These are phyloP conservation scores for Hypericum androsaemum DNA, from an alignment of 345 rosid species.

Conservation along the genomic window DNA sequence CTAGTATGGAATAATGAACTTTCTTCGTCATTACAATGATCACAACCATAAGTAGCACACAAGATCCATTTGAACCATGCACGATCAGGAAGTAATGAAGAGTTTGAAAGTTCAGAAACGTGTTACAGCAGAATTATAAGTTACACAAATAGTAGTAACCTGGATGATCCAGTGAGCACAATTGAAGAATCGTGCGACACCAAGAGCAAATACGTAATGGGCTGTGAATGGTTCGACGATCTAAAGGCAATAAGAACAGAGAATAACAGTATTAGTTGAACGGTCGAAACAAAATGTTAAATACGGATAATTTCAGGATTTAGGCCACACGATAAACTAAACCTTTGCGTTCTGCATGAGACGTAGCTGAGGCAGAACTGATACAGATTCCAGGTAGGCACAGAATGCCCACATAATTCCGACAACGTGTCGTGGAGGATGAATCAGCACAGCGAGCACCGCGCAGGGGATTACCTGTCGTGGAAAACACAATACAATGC, in stretches of 20 bases:
- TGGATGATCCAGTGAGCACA: slow-evolving; percentile 77
- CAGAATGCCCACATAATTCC: slow-evolving; percentile 56
- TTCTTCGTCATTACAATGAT: too few relatives aligned
- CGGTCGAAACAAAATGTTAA: too few relatives aligned
- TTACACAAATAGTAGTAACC: slow-evolving; percentile 19
- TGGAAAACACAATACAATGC: not conserved
- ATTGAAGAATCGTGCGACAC: slow-evolving; percentile 58
- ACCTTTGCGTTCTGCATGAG: slow-evolving; percentile 87
- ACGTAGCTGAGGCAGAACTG: slow-evolving; percentile 82
- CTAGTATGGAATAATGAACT: too few relatives aligned
- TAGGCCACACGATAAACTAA: not conserved
- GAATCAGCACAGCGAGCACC: slow-evolving; percentile 42
- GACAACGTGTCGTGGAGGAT: slow-evolving; percentile 26
- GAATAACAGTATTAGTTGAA: too few relatives aligned
- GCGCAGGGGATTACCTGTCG: slow-evolving; percentile 51
- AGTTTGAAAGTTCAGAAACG: too few relatives aligned
- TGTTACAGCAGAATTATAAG: too few relatives aligned
- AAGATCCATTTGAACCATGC: not conserved
- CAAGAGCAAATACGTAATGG: slow-evolving; percentile 80
- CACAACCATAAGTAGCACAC: not conserved
- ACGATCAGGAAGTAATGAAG: not conserved
- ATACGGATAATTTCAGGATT: too few relatives aligned
- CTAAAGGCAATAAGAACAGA: slow-evolving; percentile 21
- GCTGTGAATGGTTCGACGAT: slow-evolving; percentile 79
- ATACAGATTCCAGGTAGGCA: slow-evolving; percentile 54